phyloP scores from a whole-genome alignment of 2,329 filamentous ascomycete species.

The Nemania serpens region DNA sequence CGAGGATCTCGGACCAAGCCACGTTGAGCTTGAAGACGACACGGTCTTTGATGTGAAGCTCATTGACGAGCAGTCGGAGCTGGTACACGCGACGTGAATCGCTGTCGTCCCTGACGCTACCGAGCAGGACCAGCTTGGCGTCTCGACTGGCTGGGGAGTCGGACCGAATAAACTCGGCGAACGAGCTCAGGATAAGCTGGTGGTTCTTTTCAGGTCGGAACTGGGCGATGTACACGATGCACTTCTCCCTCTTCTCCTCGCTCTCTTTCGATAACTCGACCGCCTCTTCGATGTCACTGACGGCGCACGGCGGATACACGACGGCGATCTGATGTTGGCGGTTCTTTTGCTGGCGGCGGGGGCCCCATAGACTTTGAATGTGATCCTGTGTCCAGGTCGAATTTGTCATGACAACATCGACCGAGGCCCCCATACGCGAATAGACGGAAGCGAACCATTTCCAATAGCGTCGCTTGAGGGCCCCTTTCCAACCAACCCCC shows the following conservation, averaged over 20 bases:
- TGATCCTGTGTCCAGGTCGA: constrained; percentile 91
- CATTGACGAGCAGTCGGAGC: constrained; percentile 81
- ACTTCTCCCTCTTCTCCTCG: constrained; percentile 70
- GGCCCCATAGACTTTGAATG: constrained; percentile 79
- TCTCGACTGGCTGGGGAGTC: constrained; percentile 54
- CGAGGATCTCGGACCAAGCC: constrained; percentile 83
- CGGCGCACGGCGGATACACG: constrained; percentile 91
- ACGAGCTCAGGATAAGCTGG: constrained; percentile 80
- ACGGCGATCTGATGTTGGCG: constrained; percentile 66
- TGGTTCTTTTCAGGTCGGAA: constrained; percentile 99
- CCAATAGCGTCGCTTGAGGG: constrained; percentile 83
- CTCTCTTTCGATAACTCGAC: constrained; percentile 72
- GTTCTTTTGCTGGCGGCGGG: constrained; percentile 51
- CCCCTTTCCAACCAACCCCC: constrained; percentile 72
- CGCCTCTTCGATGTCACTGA: constrained; percentile 77
- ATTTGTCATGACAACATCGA: constrained; percentile 97
- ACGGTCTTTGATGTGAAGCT: constrained; percentile 79
- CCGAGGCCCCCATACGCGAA: constrained; percentile 76
- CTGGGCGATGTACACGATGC: constrained; percentile 91
- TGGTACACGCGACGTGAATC: constrained; percentile 87
- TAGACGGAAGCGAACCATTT: constrained; percentile 81
- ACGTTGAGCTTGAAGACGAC: constrained; percentile 91
- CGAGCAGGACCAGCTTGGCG: constrained; percentile 80
- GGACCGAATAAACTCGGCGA: constrained; percentile 72
- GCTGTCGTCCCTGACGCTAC: constrained; percentile 84